Evolutionary conservation across 78 protist genomes (phyloP), one percentile per base, ranked within the genome.

Genomic region (Ministeria vibrans): DNA sequence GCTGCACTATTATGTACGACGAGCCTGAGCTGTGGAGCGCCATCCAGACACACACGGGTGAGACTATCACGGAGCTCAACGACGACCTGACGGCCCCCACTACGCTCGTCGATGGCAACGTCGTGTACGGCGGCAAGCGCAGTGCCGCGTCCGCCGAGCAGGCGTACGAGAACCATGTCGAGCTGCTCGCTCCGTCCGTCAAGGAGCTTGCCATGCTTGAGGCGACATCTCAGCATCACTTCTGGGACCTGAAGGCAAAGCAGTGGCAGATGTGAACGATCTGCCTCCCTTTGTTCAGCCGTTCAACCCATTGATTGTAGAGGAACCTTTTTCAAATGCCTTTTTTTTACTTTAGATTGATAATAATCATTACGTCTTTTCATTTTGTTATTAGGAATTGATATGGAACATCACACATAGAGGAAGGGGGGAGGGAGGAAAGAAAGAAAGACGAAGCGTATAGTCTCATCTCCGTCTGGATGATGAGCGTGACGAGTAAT

Each of bases 1-100:
- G 95, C 71, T 91, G 95, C 78, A 38, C 84, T 51, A 86, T 91
- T 46, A 88, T 92, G 95, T 91, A 83, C 70, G 87, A 90, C 79
- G 93, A 90, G 49, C 90, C 84, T 32, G 74, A 27, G 41, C 46
- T 39, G 30, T 13, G 34, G 30, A 30, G 30, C 0, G 73, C 1
- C 43, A 39, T 66, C 23, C 30, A 66, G 45, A 45, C 2, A 15
- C 43, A 39, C 6, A 7, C 39, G 2, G 73, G 46, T 28, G 73
- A 66, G 45, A 39, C 2, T 11, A 20, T 66, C 32, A 6, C 43
- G 23, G 22, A 1, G 15, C 13, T 34, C 49, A 1, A 2, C 1
- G 46, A 4, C 45, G 46, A 34, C n/a, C 11, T 4, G 7, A 30
- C n/a, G 1, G 2, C 39, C 46, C n/a, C 46, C 2, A 0, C 25